A percentile compares a stretch with the other conserved stretches of the same genome.
These are phyloP conservation scores for Cordyceps javanica DNA, from an alignment of 2,329 filamentous ascomycete genomes.

Conservation along the genomic window DNA sequence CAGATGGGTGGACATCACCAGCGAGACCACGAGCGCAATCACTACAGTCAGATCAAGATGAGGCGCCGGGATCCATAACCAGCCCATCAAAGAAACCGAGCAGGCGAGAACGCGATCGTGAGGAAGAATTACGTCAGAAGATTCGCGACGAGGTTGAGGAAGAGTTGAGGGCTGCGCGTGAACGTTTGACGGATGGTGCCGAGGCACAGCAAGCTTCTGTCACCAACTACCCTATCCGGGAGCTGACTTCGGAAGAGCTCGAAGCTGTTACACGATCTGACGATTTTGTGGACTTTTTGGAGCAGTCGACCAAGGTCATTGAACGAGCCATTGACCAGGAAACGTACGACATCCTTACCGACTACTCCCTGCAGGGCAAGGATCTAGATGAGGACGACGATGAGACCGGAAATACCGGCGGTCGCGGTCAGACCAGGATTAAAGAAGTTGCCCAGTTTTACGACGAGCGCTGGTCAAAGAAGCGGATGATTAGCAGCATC, in stretches of 20 bases:
- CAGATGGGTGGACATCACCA: constrained; percentile 62
- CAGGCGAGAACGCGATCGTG: constrained; percentile 70
- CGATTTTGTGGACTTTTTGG: constrained; percentile 92
- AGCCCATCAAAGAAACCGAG: constrained; percentile 69
- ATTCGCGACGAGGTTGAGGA: constrained; percentile 88
- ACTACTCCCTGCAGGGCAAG: constrained; percentile 79
- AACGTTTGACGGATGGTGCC: constrained; percentile 44
- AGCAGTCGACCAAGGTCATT: constrained; percentile 93
- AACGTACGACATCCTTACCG: constrained; percentile 83
- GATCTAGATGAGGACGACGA: constrained; percentile 78
- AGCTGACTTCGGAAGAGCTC: constrained; percentile 77
- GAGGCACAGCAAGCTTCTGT: constrained; percentile 19
- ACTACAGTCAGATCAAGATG: constrained; percentile 54
- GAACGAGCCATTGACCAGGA: constrained; percentile 92
- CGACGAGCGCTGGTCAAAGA: constrained; percentile 93
- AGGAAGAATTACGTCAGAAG: constrained; percentile 83
- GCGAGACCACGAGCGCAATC: constrained; percentile 39
- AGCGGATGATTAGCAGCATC: constrained; percentile 92
- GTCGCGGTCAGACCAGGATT: constrained; percentile 66
- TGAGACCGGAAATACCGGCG: constrained; percentile 61
- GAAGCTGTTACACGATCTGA: constrained; percentile 85
- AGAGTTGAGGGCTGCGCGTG: constrained; percentile 70
- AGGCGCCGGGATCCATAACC: constrained; percentile 45
- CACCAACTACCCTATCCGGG: constrained; percentile 68
- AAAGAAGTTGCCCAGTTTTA: constrained; percentile 91